Base-by-base conservation (phyloP, 805 yeast species). In the Starmerella powellii region DNA sequence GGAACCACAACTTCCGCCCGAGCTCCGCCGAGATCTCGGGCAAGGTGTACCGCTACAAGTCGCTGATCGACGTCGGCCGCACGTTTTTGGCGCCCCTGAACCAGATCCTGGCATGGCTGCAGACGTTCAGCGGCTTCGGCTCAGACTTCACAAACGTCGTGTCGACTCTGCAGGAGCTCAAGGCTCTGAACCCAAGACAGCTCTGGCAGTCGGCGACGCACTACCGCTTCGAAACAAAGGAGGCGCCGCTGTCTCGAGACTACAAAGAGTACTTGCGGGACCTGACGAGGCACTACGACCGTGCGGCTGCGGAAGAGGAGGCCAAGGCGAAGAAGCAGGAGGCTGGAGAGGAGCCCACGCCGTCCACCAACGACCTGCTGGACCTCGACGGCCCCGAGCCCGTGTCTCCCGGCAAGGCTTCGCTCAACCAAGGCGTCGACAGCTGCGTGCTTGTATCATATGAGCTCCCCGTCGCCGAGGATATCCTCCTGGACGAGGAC, bases 31-130 rank as follows among this genome's bases (percentile, higher is more conserved):
- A 37, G 28, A 24, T 42, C 17, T 51, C 59, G 19, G 50, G 51
- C 26, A 57, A 54, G 33, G 56, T 52, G 39, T 53, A 52, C 39
- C 24, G 30, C 21, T 82, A 80, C 58, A 73, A 72, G 39, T 67
- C 84, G 1, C 65, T 84, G 38, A 75, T 68, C 53, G 71, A 72
- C 39, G 71, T 85, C 17, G 79, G 91, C 0, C 74, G 73, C 31
- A 63, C 64, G 18, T 85, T 82, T 50, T 65, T 87, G 39, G 73
- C 72, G 45, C 86, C 95, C 0, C 67, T 81, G 0, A 72, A 80
- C 40, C 87, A 88, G 59, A 61, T 88, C 23, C 64, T 88, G 42
- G 95, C 88, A 59, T 88, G 94, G 88, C 63, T 87, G 38, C 97
- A 87, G 59, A 80, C 88, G 33, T 74, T 85, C 59, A 74, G 93